Percentiles rank a stretch among this genome's conserved stretches.
phyloP scores from a whole-genome alignment of 768 basidiomycete species.

The Coprinopsis sp. region DNA sequence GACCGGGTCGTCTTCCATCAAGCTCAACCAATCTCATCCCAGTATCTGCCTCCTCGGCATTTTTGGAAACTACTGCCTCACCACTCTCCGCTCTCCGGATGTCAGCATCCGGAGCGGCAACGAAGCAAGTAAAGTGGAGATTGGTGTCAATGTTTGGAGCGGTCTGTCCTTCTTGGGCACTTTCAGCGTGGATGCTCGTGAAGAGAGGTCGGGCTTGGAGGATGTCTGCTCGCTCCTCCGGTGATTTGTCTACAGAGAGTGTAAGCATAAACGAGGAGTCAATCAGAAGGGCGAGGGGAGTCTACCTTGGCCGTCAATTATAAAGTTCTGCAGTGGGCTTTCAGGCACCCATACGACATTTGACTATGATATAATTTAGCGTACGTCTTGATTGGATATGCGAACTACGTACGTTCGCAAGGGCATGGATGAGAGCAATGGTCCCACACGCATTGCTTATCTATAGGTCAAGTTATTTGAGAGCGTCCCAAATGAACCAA shows the following conservation, averaged over 20 bases:
- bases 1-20: conserved; percentile 74
- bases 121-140: conserved; percentile 86
- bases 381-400: background rate
- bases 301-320: conserved; percentile 56
- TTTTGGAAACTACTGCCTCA: background rate
- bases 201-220: conserved; percentile 78
- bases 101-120: conserved; percentile 53
- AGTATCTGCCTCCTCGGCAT: conserved; percentile 17
- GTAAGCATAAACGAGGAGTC: background rate
- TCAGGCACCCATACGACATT: conserved; percentile 50
- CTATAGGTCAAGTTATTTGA: conserved; percentile 38
- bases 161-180: conserved; percentile 67
- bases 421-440: conserved; percentile 78
- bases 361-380: conserved; percentile 33
- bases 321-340: conserved; percentile 63
- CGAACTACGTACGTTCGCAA: conserved; percentile 62
- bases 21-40: conserved; percentile 69
- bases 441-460: conserved; percentile 86
- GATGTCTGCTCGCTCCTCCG: conserved; percentile 66
- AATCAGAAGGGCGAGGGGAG: background rate
- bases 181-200: conserved; percentile 67
- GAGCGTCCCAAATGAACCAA: conserved; percentile 1
- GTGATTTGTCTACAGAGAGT: conserved; percentile 51
- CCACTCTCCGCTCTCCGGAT: conserved; percentile 23
- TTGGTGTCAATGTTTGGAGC: conserved; percentile 65